Percentiles rank a stretch among this genome's conserved stretches.
Conservation (phyloP, 768 basidiomycete species). For the Mycena sanguinolenta region DNA sequence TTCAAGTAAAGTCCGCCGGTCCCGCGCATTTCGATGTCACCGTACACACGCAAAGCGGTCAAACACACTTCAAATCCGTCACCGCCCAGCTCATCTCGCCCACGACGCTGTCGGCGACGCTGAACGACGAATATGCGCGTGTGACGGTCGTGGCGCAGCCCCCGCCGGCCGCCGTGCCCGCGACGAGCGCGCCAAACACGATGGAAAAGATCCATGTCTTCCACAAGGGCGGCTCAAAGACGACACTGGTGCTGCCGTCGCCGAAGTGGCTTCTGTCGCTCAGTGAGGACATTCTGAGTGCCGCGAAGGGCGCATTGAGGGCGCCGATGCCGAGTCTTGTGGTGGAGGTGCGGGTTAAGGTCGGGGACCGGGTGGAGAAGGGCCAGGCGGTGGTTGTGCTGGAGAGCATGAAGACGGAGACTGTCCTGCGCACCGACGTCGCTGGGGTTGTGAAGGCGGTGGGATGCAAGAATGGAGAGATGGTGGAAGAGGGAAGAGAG, state of each 20-base stretch:
- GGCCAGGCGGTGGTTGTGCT: slow-evolving; percentile 87
- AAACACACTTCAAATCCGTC: slow-evolving; percentile 60
- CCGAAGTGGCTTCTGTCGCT: slow-evolving; percentile 80
- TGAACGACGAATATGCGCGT: slow-evolving; percentile 61
- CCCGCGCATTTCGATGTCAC: slow-evolving; percentile 67
- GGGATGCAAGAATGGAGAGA: slow-evolving; percentile 86
- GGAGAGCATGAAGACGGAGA: slow-evolving; percentile 99
- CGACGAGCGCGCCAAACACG: slow-evolving; percentile 65
- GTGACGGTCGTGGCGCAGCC: slow-evolving; percentile 85
- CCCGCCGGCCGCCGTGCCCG: slow-evolving; percentile 65
- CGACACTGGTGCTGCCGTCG: slow-evolving; percentile 74
- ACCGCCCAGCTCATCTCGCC: slow-evolving; percentile 68
- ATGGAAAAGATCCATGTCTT: slow-evolving; percentile 87
- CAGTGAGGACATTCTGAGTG: slow-evolving; percentile 68
- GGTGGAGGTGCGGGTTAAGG: slow-evolving; percentile 85
- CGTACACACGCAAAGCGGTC: slow-evolving; percentile 53
- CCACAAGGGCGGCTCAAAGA: slow-evolving; percentile 66
- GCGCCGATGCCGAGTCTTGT: slow-evolving; percentile 96
- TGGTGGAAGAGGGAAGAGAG: slow-evolving; percentile 90
- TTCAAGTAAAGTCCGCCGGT: slow-evolving; percentile 54
- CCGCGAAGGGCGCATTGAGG: slow-evolving; percentile 74
- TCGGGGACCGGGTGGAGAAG: slow-evolving; percentile 83
- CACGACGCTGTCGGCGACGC: slow-evolving; percentile 65
- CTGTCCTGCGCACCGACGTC: slow-evolving; percentile 79
- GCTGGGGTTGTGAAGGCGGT: slow-evolving; percentile 80